Conservation (phyloP, 306 rosid genomes). For the Dalbergia cultrata region DNA sequence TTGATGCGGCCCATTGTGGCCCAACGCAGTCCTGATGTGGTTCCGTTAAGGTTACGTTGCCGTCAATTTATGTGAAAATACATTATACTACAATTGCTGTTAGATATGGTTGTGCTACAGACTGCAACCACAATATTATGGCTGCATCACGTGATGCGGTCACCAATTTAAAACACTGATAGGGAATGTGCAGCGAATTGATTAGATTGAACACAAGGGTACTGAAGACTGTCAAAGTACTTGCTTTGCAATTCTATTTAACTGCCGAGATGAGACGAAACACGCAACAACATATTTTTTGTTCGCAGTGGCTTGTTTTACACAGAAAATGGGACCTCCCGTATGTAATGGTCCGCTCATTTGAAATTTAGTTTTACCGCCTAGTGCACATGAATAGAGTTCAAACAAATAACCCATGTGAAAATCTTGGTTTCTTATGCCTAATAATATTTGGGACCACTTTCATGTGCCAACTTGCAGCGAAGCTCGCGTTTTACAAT, state of each 20-base stretch:
- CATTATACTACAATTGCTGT: too few relatives aligned
- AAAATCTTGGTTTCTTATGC: neutral
- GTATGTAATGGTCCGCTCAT: slow-evolving; percentile 7
- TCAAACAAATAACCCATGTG: slow-evolving; percentile 50
- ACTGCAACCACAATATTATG: too few relatives aligned
- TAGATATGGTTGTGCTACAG: too few relatives aligned
- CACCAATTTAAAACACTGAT: neutral
- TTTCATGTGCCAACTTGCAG: slow-evolving; percentile 4
- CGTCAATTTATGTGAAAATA: too few relatives aligned
- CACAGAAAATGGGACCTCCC: slow-evolving; percentile 55
- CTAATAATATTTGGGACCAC: slow-evolving; percentile 13
- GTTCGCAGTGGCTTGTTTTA: slow-evolving; percentile 11
- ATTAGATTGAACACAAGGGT: slow-evolving; percentile 33
- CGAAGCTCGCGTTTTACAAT: neutral
- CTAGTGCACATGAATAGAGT: slow-evolving; percentile 46
- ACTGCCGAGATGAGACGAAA: slow-evolving; percentile 30
- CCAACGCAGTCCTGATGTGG: too few relatives aligned
- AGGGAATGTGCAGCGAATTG: slow-evolving; percentile 35
- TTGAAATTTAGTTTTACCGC: slow-evolving; percentile 55
- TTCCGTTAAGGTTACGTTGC: too few relatives aligned
- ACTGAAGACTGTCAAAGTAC: slow-evolving; percentile 25
- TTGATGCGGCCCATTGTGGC: too few relatives aligned
- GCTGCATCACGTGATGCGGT: too few relatives aligned
- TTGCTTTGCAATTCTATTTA: slow-evolving; percentile 16
- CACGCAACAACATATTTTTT: slow-evolving; percentile 18